Evolutionary conservation across 129 eudicot species (phyloP).

Genomic region (Saposhnikovia divaricata): DNA sequence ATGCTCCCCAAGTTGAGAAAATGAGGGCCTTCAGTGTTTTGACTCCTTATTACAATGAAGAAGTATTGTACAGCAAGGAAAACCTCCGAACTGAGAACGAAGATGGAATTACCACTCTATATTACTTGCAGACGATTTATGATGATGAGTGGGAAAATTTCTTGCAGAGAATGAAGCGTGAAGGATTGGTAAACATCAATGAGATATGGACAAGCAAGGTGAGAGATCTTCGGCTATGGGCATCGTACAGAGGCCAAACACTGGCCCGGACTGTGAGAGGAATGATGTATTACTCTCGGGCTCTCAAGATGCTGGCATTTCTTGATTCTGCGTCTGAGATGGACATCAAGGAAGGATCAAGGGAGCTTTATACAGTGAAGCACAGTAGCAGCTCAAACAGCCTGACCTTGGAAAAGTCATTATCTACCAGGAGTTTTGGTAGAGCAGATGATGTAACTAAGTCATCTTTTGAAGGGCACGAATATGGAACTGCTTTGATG

Average conservation of each 20-base stretch:
- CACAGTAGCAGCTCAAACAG: constrained; percentile 25
- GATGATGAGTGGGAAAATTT: constrained; percentile 88
- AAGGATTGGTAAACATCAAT: constrained; percentile 47
- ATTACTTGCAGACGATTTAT: constrained; percentile 79
- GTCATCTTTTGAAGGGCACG: constrained; percentile 60
- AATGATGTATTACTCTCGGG: constrained; percentile 96
- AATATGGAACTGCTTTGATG: constrained; percentile 76
- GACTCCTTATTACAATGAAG: constrained; percentile 94
- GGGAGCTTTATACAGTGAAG: constrained; percentile 52
- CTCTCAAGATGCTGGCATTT: constrained; percentile 86
- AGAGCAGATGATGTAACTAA: constrained; percentile 53
- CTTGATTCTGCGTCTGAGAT: constrained; percentile 97
- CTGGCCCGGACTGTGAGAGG: constrained; percentile 92
- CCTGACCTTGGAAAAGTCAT: constrained; percentile 23
- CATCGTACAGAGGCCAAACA: constrained; percentile 94
- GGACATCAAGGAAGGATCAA: constrained; percentile 80
- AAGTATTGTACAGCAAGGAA: constrained; percentile 76
- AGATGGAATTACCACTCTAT: constrained; percentile 85
- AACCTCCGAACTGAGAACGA: constrained; percentile 83
- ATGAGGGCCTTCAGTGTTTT: constrained; percentile 93
- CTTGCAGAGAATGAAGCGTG: constrained; percentile 71
- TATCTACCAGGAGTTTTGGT: constrained; percentile 38
- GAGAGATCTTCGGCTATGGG: constrained; percentile 87
- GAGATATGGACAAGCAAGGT: constrained; percentile 52
- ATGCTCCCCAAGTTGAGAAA: constrained; percentile 92